These are phyloP conservation scores for Suillus bovinus DNA, from an alignment of 768 basidiomycete genomes.

Conservation along the genomic window DNA sequence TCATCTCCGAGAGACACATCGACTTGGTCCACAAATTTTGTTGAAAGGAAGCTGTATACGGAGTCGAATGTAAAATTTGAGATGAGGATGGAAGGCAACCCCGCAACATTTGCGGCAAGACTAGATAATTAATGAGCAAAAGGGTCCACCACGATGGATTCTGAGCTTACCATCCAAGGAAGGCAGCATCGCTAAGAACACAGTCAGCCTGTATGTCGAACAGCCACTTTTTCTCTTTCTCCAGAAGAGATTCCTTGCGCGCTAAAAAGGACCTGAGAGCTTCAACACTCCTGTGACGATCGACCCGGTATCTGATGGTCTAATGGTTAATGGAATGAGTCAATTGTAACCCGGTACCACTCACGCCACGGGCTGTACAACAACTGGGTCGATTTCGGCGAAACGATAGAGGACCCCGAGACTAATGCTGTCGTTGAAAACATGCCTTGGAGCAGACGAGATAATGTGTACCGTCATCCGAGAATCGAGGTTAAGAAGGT, in stretches of 20 bases:
- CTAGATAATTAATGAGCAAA: constrained; percentile 33
- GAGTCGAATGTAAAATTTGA: constrained; percentile 88
- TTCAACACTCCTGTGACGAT: constrained; percentile 66
- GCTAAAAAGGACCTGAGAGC: constrained; percentile 59
- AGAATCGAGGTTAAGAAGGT: constrained; percentile 50
- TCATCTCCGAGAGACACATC: background rate
- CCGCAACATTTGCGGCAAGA: constrained; percentile 61
- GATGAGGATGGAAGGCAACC: constrained; percentile 65
- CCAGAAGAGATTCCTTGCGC: constrained; percentile 53
- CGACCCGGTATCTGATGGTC: constrained; percentile 61
- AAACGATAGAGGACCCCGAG: constrained; percentile 67
- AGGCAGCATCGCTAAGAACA: constrained; percentile 77
- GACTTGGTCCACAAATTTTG: constrained; percentile 24
- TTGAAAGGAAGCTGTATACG: constrained; percentile 75
- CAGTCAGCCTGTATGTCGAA: constrained; percentile 48
- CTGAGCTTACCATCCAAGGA: constrained; percentile 66
- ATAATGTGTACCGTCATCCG: constrained; percentile 59
- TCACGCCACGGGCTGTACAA: constrained; percentile 79
- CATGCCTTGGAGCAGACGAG: constrained; percentile 72
- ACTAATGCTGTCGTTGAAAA: constrained; percentile 65
- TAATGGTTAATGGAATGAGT: constrained; percentile 11
- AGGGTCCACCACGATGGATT: background rate
- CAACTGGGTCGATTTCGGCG: constrained; percentile 76
- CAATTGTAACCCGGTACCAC: constrained; percentile 22
- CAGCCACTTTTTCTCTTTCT: constrained; percentile 61